Evolutionary conservation across 306 rosid species (phyloP), one percentile per base, ranked within the genome.

Genomic region (Macrotyloma uniflorum): DNA sequence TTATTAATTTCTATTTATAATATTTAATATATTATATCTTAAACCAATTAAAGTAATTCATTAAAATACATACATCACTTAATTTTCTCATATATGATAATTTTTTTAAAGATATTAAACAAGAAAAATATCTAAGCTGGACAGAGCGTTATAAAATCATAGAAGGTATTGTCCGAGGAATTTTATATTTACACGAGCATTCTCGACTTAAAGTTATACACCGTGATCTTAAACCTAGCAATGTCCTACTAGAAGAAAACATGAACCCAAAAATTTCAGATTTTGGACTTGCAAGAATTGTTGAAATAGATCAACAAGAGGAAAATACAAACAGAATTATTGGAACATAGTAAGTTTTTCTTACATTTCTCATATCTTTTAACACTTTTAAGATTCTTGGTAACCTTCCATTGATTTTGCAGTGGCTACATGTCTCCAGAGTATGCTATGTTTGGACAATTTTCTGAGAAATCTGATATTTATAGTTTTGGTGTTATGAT

Each of bases 201-300:
- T 59, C 38, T 26, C 66, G 66, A 59, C 66, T 59, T 28, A 59
- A 59, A 59, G 5, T 59, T 28, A 59, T 59, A 59, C 66, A 59
- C 23, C 66, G 38, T 28, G 66, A 59, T 6, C 19, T 59, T 59
- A 26, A 62, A 32, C 67, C 67, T 16, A 62, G 67, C 8, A 62
- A 62, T 62, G 14, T 62, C 7, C 0, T 62, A 16, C 1, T 70
- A 32, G 75, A 70, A 2, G 32, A 49, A 70, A 49, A 50, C 32
- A 30, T 70, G 62, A 49, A 47, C 2, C 63, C 75, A 2, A 70
- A 70, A 18, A 47, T 70, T 30, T 49, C 75, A 70, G 62, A 70
- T 19, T 70, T 70, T 30, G 75, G 75, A 18, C 62, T 70, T 49
- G 75, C 61, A 10, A 49, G 43, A 62, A 70, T 70, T 28, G 3